Base-by-base conservation (phyloP, 169 alveolate species). In the Sarcocystis neurona region DNA sequence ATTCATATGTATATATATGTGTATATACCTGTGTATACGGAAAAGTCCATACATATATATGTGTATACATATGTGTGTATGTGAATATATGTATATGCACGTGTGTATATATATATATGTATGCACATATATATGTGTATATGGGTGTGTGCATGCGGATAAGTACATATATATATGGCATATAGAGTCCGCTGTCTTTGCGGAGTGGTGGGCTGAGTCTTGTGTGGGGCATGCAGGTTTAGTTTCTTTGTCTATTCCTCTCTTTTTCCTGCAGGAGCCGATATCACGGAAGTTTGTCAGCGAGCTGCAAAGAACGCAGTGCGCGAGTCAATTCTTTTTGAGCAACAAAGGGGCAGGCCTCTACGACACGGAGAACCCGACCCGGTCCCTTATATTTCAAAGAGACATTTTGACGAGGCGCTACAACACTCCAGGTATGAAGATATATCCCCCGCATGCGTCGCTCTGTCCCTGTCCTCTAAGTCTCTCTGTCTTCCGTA, bases 301-400 rank as follows among this genome's bases (percentile, higher is more conserved):
- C 95, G 98, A 86, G 99, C 99, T 34, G 99, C 99, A 37, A 97
- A 99, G 92, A 95, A 99, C 58, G 99, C 99, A 12, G 98, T 98
- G 84, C 97, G 99, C 94, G 99, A 98, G 88, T 97, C 98, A 12
- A 97, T 96, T 85, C 97, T 94, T 86, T 93, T 84, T 1, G 96
- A 94, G 48, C 68, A 88, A 1, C 85, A 84, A 58, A 63, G 93
- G 8, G 92, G 92, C 56, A 70, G 88, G 93, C 94, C 60, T 89
- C 91, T 34, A 91, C 92, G 89, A 94, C 90, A 50, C 95, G 95
- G 60, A 5, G 97, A 95, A 74, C 80, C 91, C 77, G 99, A 97
- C 88, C 99, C 99, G 2, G 99, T 98, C 3, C 99, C 99, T 39
- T 95, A 93, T 15, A 92, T 98, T 0, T 95, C 97, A 41, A 95